Evolutionary conservation across 2,329 filamentous ascomycete species (phyloP), one percentile per base, ranked within the genome.

Genomic region (Fusarium praegraminearum): DNA sequence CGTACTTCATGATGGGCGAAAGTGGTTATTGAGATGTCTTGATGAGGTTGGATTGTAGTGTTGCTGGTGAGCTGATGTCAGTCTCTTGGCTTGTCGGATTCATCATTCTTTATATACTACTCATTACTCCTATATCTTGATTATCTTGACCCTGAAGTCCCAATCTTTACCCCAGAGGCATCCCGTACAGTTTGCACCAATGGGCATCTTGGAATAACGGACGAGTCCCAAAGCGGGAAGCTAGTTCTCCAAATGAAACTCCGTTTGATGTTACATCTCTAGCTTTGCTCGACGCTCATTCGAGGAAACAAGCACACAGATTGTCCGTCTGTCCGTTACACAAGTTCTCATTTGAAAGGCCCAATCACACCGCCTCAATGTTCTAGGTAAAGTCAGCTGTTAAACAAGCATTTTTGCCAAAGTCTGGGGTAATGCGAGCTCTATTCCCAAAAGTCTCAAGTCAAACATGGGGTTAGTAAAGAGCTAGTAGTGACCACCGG

Each of bases 231-330:
- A 55, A 58, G 20, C 4, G 68, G 68, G 18, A 71, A 58, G 11
- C 20, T 43, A 35, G 40, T 33, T 40, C 8, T 33, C 13, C 30
- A 41, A 50, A 45, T 57, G 54, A 70, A 64, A 70, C 67, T 71
- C 68, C 68, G 68, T 67, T 30, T 53, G 26, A 45, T 55, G 68
- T 70, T 71, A 69, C 68, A 70, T 69, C 41, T 53, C 45, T 15
- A 47, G 9, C 45, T 7, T 20, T 13, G 4, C 15, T 28, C 30
- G 24, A 47, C 24, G 36, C 53, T 70, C 33, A 71, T 71, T 71
- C 60, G 68, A 71, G 68, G 68, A 59, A 70, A 69, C 32, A 36
- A 24, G 20, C 12, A 16, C 15, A 12, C 24, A 26, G 51, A 59
- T 71, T 57, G 22, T 71, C 68, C 68, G 68, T 57, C 68, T 35